Evolutionary conservation across 768 basidiomycete species (phyloP).

Genomic region (Russula vinacea): DNA sequence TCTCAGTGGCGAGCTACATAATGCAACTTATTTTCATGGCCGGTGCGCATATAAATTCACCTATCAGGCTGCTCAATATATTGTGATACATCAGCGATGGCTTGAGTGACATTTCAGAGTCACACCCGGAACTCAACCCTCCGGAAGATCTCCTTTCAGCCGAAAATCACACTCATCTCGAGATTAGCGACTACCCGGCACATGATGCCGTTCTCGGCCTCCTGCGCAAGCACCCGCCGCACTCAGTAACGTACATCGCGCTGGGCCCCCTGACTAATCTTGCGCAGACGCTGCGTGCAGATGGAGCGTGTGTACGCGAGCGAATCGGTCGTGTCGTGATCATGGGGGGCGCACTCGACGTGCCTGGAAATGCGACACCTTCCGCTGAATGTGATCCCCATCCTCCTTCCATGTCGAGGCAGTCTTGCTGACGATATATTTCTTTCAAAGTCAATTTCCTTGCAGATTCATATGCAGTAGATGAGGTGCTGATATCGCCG

Average conservation of each 20-base stretch:
- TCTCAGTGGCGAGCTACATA: slow-evolving; percentile 65
- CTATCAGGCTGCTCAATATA: background rate
- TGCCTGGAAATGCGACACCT: slow-evolving; percentile 82
- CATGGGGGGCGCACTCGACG: slow-evolving; percentile 94
- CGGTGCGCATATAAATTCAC: slow-evolving; percentile 42
- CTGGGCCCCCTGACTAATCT: slow-evolving; percentile 81
- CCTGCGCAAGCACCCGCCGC: slow-evolving; percentile 47
- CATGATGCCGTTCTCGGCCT: slow-evolving; percentile 55
- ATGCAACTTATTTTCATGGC: slow-evolving; percentile 84
- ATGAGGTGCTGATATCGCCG: slow-evolving; percentile 54
- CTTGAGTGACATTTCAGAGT: slow-evolving; percentile 53
- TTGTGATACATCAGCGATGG: slow-evolving; percentile 54
- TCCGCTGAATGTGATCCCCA: slow-evolving; percentile 72
- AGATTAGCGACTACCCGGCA: slow-evolving; percentile 46
- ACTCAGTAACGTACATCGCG: slow-evolving; percentile 65
- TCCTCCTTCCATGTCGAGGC: background rate
- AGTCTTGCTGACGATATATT: slow-evolving; percentile 3
- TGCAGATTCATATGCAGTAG: slow-evolving; percentile 83
- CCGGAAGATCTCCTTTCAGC: slow-evolving; percentile 25
- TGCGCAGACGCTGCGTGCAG: slow-evolving; percentile 56
- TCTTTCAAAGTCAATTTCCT: slow-evolving; percentile 68
- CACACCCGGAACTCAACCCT: slow-evolving; percentile 63
- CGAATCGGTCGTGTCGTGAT: slow-evolving; percentile 73
- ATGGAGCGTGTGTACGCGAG: slow-evolving; percentile 50
- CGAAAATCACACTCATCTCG: slow-evolving; percentile 45